Percentiles rank a stretch among this genome's conserved stretches.
Conservation (phyloP, 1,139 yeast species). For the Wickerhamomyces sp. region DNA sequence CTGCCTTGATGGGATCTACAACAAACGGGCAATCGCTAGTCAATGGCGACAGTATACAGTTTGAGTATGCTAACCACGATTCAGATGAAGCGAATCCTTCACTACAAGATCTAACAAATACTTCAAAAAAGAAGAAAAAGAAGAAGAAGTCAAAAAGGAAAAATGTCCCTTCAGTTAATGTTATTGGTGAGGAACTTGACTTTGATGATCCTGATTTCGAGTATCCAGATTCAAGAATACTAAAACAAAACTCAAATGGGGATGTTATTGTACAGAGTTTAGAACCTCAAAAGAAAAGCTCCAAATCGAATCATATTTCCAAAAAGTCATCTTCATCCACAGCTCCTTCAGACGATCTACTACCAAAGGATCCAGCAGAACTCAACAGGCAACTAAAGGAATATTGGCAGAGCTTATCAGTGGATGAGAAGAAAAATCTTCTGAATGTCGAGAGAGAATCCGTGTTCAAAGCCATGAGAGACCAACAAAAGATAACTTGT, state of each 20-base stretch:
- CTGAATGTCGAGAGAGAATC: slow-evolving; percentile 68
- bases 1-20: neutral
- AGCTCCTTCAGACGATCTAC: slow-evolving; percentile 1
- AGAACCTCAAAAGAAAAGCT: slow-evolving; percentile 9
- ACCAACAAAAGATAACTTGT: slow-evolving; percentile 54
- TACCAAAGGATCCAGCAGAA: slow-evolving; percentile 33
- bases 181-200: slow-evolving; percentile 15
- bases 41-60: slow-evolving; percentile 56
- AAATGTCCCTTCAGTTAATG: slow-evolving; percentile 14
- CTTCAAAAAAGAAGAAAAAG: slow-evolving; percentile 26
- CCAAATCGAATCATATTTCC: neutral
- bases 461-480: slow-evolving; percentile 59
- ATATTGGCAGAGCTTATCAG: slow-evolving; percentile 69
- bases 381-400: slow-evolving; percentile 54
- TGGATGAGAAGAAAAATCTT: slow-evolving; percentile 56
- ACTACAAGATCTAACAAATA: neutral
- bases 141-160: slow-evolving; percentile 34
- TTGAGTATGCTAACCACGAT: slow-evolving; percentile 40
- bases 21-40: slow-evolving; percentile 24
- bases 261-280: slow-evolving; percentile 58
- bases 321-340: neutral
- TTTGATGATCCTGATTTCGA: slow-evolving; percentile 55
- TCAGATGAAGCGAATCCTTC: slow-evolving; percentile 7
- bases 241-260: slow-evolving; percentile 70
- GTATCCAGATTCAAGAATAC: slow-evolving; percentile 69